These are phyloP conservation scores for Septoria linicola DNA, from an alignment of 2,329 filamentous ascomycete genomes.

Conservation along the genomic window DNA sequence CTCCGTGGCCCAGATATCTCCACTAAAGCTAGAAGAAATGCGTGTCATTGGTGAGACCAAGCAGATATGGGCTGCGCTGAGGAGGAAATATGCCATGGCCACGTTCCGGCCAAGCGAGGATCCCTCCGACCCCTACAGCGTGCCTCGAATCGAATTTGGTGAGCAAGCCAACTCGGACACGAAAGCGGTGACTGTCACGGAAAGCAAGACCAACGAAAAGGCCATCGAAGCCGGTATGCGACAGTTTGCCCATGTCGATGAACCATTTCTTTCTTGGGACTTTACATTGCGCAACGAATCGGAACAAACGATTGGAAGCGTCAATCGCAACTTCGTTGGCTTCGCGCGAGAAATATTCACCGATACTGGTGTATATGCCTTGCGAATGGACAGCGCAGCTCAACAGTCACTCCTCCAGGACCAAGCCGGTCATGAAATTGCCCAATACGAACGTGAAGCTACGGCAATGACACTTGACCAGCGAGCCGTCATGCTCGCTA, in stretches of 20 bases:
- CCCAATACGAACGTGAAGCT: conserved; percentile 28
- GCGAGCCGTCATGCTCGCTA: conserved; percentile 64
- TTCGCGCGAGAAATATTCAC: conserved; percentile 65
- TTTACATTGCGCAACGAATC: conserved; percentile 58
- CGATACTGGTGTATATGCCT: conserved; percentile 63
- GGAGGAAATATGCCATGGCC: conserved; percentile 65
- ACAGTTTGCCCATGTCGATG: conserved; percentile 63
- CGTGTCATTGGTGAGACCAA: conserved; percentile 63
- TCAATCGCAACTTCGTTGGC: conserved; percentile 63
- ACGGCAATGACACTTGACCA: conserved; percentile 64
- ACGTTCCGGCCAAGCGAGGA: conserved; percentile 49
- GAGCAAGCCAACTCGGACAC: conserved; percentile 46
- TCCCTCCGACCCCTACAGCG: conserved; percentile 39
- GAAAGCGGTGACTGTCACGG: conserved; percentile 49
- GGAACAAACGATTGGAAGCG: conserved; percentile 55
- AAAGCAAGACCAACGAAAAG: conserved; percentile 44
- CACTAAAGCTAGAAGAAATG: conserved; percentile 57
- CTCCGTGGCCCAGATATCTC: conserved; percentile 52
- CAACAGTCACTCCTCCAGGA: conserved; percentile 37
- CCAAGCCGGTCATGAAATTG: conserved; percentile 30
- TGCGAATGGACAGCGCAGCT: conserved; percentile 62
- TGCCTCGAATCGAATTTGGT: conserved; percentile 38
- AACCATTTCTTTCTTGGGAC: conserved; percentile 64
- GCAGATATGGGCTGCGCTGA: conserved; percentile 62
- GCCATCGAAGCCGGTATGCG: conserved; percentile 49